Percentiles rank a stretch among this genome's conserved stretches.
These are phyloP conservation scores for Hypholoma sublateritium DNA, from an alignment of 768 basidiomycete species.

Conservation along the genomic window DNA sequence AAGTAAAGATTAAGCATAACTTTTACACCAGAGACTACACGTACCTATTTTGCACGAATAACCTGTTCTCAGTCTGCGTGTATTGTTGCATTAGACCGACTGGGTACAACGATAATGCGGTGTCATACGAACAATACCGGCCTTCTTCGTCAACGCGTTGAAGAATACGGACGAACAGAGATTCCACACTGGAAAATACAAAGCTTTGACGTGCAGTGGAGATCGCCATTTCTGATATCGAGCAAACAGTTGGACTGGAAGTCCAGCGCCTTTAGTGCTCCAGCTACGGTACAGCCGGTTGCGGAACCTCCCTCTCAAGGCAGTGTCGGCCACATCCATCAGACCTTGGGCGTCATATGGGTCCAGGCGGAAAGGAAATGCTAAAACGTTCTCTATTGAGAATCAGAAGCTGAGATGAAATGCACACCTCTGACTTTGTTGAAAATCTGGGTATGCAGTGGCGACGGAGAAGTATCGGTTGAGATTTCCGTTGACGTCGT, in stretches of 20 bases:
- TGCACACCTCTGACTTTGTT: conserved; percentile 16
- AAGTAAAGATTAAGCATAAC: too few relatives aligned
- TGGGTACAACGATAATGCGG: too few relatives aligned
- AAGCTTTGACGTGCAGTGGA: conserved; percentile 47
- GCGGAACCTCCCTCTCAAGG: neutral
- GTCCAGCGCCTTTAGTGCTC: neutral
- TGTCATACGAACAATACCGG: too few relatives aligned
- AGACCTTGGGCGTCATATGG: conserved; percentile 10
- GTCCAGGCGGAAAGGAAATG: conserved; percentile 10
- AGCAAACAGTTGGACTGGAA: neutral
- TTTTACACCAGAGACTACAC: too few relatives aligned
- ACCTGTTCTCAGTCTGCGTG: too few relatives aligned
- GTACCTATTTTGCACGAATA: too few relatives aligned
- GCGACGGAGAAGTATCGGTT: neutral
- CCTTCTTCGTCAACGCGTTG: neutral
- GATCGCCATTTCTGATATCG: neutral
- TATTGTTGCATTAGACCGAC: too few relatives aligned
- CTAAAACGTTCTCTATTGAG: neutral
- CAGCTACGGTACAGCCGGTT: neutral
- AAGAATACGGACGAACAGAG: conserved; percentile 16
- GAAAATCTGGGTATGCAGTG: conserved; percentile 1
- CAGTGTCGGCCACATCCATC: neutral
- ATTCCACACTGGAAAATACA: conserved; percentile 63
- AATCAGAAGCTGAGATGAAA: neutral
- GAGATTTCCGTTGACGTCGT: neutral